Evolutionary conservation across 225 moss, liverwort and hornwort genomes (phyloP).

Genomic region (Bryoerythrophyllum caledonicum): DNA sequence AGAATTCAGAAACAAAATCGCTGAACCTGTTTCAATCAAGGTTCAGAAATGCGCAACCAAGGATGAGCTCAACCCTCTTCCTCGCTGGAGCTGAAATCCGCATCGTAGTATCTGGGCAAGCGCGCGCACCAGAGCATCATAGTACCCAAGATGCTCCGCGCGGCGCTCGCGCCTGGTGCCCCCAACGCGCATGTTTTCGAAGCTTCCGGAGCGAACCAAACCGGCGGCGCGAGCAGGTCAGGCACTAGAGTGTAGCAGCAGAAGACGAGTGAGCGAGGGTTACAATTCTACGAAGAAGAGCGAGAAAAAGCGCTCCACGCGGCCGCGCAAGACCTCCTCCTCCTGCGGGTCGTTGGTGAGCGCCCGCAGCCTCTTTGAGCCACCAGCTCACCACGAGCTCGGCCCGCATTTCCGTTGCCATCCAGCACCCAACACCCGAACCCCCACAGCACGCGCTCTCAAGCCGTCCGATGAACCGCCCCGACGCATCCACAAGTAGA

Average conservation of each 20-base stretch:
- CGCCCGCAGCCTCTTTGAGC: conserved; percentile 26
- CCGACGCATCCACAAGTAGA: conserved; percentile 4
- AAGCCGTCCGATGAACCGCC: neutral
- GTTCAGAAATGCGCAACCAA: neutral
- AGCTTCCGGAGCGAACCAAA: too few relatives aligned
- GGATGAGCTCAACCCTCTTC: neutral
- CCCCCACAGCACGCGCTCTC: neutral
- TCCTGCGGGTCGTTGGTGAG: conserved; percentile 16
- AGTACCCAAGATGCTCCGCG: conserved; percentile 20
- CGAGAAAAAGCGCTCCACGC: conserved; percentile 18
- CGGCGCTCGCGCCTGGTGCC: too few relatives aligned
- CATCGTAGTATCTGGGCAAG: too few relatives aligned
- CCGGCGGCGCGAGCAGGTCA: neutral
- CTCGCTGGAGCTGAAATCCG: conserved; percentile 10
- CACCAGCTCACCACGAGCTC: conserved; percentile 24
- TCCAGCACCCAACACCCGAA: conserved; percentile 10
- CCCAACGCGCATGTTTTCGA: too few relatives aligned
- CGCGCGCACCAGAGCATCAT: too few relatives aligned
- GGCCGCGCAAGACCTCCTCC: conserved; percentile 4
- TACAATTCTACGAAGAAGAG: conserved; percentile 24
- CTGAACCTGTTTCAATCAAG: neutral
- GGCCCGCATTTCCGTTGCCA: conserved; percentile 37
- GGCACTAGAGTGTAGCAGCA: conserved; percentile 23
- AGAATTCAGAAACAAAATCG: too few relatives aligned
- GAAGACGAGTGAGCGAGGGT: too few relatives aligned